phyloP scores from a whole-genome alignment of 164 flowering plant species.

The Amborella trichopoda region DNA sequence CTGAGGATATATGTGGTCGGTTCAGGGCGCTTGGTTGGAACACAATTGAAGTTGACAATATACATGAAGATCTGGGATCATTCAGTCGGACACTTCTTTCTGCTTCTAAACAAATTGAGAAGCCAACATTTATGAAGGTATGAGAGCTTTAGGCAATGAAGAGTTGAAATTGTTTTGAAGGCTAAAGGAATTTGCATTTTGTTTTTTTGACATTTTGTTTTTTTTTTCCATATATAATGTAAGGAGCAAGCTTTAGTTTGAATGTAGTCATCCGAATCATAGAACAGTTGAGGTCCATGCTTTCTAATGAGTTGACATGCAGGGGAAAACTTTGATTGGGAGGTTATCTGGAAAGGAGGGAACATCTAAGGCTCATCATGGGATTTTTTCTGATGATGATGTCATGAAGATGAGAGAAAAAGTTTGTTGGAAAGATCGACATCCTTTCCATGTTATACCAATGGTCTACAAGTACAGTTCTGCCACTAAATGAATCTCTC shows the following conservation, averaged over 20 bases:
- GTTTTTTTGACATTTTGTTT: too few species aligned
- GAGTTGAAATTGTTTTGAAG: too few species aligned
- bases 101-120: slow-evolving; percentile 25
- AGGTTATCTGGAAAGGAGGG: slow-evolving; percentile 39
- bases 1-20: slow-evolving; percentile 30
- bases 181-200: too few species aligned
- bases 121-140: slow-evolving; percentile 45
- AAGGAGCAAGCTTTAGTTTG: too few species aligned
- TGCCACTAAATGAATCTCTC: too few species aligned
- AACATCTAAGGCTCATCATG: slow-evolving; percentile 46
- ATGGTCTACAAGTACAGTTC: slow-evolving; percentile 33
- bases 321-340: slow-evolving; percentile 44
- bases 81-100: slow-evolving; percentile 22
- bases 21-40: slow-evolving; percentile 49
- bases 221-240: too few species aligned
- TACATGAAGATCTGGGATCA: slow-evolving; percentile 17
- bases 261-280: too few species aligned
- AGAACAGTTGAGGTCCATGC: too few species aligned
- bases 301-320: too few species aligned
- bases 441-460: slow-evolving; percentile 33
- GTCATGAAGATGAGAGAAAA: slow-evolving; percentile 26
- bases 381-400: slow-evolving; percentile 33
- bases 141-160: too few species aligned
- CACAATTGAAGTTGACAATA: slow-evolving; percentile 25
- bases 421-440: slow-evolving; percentile 34